Percentiles rank a stretch among this genome's conserved stretches.
Conservation (phyloP, 164 flowering plant genomes). For the grape (Vitis vinifera) region DNA sequence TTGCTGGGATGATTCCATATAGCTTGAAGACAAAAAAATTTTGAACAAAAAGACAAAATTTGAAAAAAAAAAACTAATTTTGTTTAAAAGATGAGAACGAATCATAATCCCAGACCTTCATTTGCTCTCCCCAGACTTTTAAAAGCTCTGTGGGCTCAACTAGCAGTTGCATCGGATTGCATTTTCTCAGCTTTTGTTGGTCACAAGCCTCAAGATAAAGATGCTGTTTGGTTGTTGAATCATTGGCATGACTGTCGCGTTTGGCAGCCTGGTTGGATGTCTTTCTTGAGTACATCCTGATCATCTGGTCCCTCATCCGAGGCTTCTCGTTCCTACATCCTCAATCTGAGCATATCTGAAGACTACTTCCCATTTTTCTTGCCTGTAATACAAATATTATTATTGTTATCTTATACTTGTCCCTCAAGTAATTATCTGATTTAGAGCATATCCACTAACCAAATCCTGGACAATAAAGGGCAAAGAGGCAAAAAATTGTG, state of each 20-base stretch:
- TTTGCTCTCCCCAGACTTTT: not conserved
- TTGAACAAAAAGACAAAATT: not conserved
- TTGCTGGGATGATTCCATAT: not conserved
- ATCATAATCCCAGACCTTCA: not conserved
- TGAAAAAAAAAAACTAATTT: not conserved
- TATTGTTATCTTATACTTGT: not conserved
- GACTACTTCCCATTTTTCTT: slow-evolving; percentile 23
- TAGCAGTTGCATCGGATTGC: not conserved
- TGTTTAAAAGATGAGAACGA: not conserved
- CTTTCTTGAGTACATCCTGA: too few species aligned
- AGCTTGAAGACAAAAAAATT: not conserved
- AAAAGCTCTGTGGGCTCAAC: not conserved
- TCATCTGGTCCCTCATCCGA: too few species aligned
- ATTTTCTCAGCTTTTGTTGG: too few species aligned
- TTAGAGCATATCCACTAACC: not conserved
- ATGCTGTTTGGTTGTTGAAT: too few species aligned
- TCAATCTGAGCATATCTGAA: not conserved
- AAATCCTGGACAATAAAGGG: too few species aligned
- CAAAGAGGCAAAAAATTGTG: too few species aligned
- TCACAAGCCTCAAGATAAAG: not conserved
- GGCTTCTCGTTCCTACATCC: too few species aligned
- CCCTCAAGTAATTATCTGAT: not conserved
- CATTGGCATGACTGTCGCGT: too few species aligned
- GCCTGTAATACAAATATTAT: slow-evolving; percentile 19
- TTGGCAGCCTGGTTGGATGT: too few species aligned